Conservation (phyloP, 345 rosid species). For the Citrus glauca region DNA sequence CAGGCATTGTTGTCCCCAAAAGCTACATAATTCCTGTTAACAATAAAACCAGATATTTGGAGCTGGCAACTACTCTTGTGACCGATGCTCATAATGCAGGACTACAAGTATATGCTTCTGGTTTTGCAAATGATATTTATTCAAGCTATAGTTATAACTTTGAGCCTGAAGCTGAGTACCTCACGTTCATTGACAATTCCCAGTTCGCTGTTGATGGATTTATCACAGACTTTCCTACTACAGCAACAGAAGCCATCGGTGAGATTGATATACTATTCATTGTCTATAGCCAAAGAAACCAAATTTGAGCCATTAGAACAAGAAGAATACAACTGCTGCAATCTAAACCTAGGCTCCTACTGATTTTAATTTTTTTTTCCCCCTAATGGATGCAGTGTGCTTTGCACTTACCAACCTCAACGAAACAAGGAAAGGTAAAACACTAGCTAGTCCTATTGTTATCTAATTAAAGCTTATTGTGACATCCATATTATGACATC, state of each 20-base stretch:
- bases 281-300: background rate
- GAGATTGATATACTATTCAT: slow-evolving; percentile 14
- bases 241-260: slow-evolving; percentile 73
- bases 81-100: slow-evolving; percentile 74
- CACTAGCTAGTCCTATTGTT: background rate
- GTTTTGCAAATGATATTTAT: slow-evolving; percentile 63
- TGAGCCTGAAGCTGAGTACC: slow-evolving; percentile 72
- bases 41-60: slow-evolving; percentile 42
- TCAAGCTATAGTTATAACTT: slow-evolving; percentile 58
- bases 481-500: background rate
- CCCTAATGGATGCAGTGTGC: slow-evolving; percentile 51
- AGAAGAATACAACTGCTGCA: background rate
- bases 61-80: slow-evolving; percentile 54
- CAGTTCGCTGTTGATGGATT: slow-evolving; percentile 74
- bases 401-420: slow-evolving; percentile 32
- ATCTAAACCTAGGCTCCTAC: too few species aligned
- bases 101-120: slow-evolving; percentile 69
- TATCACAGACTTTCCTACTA: slow-evolving; percentile 76
- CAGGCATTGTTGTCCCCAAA: slow-evolving; percentile 76
- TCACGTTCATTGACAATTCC: slow-evolving; percentile 50
- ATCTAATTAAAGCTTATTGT: background rate
- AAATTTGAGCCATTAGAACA: background rate
- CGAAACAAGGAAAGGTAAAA: slow-evolving; percentile 35
- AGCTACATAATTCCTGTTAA: slow-evolving; percentile 67
- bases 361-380: background rate